These are phyloP conservation scores for Striga hermonthica DNA, from an alignment of 305 asterid species.

Conservation along the genomic window DNA sequence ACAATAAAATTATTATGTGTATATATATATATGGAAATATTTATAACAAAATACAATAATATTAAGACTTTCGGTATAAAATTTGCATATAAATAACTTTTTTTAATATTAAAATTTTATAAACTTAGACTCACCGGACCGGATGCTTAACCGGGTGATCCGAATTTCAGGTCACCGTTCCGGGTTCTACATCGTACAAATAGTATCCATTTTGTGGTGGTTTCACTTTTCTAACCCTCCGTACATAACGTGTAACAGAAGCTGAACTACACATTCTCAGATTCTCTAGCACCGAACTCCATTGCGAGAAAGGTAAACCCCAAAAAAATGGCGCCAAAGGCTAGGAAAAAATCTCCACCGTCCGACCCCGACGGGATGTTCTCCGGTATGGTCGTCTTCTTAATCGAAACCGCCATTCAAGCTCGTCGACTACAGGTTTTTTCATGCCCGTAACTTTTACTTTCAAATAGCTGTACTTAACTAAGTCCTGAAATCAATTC, in stretches of 20 bases:
- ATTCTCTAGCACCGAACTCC: conserved; percentile 17
- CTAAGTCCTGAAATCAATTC: conserved; percentile 6
- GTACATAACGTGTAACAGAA: conserved; percentile 1
- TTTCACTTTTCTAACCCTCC: background rate
- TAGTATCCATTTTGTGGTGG: no score
- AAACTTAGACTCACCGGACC: no score
- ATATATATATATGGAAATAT: no score
- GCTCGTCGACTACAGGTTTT: conserved; percentile 73
- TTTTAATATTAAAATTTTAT: no score
- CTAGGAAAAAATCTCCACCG: conserved; percentile 52
- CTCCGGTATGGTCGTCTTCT: conserved; percentile 58
- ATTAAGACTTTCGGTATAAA: no score
- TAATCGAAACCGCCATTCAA: conserved; percentile 55
- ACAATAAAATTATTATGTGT: no score
- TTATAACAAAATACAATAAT: no score
- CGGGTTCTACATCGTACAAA: no score
- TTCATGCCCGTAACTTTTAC: background rate
- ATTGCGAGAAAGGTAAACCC: background rate
- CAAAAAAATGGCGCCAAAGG: conserved; percentile 71
- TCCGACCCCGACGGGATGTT: conserved; percentile 80
- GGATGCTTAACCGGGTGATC: no score
- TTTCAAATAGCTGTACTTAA: background rate
- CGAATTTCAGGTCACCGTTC: no score
- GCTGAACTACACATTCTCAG: conserved; percentile 2
- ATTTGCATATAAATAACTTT: no score